phyloP scores from a whole-genome alignment of 441 rosid species.

The Hypseocharis bilobata region DNA sequence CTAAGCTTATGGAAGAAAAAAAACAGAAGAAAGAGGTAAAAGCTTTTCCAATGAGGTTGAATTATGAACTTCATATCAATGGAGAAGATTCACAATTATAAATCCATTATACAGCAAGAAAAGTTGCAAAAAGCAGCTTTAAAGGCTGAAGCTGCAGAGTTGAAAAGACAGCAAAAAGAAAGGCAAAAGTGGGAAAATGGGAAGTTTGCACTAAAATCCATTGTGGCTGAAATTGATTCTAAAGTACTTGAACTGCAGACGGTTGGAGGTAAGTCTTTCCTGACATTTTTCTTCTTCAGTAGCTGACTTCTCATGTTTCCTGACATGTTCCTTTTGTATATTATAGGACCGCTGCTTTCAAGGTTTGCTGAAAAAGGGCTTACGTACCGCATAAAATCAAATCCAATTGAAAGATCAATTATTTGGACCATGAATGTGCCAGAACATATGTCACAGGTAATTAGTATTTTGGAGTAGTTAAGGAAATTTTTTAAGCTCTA shows the following conservation, averaged over 20 bases:
- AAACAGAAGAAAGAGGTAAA: slow-evolving; percentile 67
- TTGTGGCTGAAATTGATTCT: slow-evolving; percentile 68
- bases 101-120: slow-evolving; percentile 56
- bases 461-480: slow-evolving; percentile 3
- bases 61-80: slow-evolving; percentile 12
- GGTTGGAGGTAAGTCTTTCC: slow-evolving; percentile 52
- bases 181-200: slow-evolving; percentile 85
- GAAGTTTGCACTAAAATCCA: slow-evolving; percentile 71
- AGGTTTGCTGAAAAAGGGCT: slow-evolving; percentile 81
- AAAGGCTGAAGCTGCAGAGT: slow-evolving; percentile 77
- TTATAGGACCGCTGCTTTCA: slow-evolving; percentile 73
- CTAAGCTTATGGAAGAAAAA: slow-evolving; percentile 55
- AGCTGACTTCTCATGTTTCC: slow-evolving; percentile 15
- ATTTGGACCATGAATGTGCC: slow-evolving; percentile 77
- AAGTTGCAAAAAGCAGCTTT: slow-evolving; percentile 64
- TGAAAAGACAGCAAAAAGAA: slow-evolving; percentile 66
- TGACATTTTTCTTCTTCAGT: slow-evolving; percentile 9
- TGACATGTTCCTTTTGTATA: slow-evolving; percentile 19
- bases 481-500: slow-evolving; percentile 1
- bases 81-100: slow-evolving; percentile 11
- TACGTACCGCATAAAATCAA: slow-evolving; percentile 51
- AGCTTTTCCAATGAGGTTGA: slow-evolving; percentile 8
- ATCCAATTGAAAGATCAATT: slow-evolving; percentile 79
- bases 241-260: slow-evolving; percentile 73
- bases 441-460: slow-evolving; percentile 63